phyloP scores from a whole-genome alignment of 257 asterid species.

The Solanum corneliomulleri region DNA sequence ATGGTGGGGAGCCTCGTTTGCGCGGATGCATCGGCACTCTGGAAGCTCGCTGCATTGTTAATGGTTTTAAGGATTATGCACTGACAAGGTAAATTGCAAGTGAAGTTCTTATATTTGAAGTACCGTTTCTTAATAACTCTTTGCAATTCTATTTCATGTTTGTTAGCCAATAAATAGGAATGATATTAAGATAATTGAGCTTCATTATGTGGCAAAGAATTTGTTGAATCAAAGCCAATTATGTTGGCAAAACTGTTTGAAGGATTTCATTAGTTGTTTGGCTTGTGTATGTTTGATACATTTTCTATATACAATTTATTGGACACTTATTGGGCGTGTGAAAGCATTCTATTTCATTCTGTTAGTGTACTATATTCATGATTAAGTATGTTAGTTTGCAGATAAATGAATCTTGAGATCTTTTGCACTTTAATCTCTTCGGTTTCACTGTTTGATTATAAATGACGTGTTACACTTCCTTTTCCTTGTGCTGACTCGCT shows the following conservation, averaged over 20 bases:
- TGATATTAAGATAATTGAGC: not conserved
- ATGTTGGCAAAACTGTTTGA: not conserved
- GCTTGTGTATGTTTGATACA: not conserved
- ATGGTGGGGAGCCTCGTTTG: constrained; percentile 89
- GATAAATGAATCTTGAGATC: not conserved
- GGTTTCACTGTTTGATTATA: not conserved
- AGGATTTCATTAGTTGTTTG: not conserved
- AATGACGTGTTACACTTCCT: not conserved
- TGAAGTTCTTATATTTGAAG: not conserved
- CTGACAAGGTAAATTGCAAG: constrained; percentile 54
- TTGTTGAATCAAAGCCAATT: not conserved
- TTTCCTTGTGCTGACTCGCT: not conserved
- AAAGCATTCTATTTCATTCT: not conserved
- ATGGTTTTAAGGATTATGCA: constrained; percentile 89
- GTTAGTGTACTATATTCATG: not conserved
- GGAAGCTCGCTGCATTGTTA: constrained; percentile 67
- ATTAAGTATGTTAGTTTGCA: not conserved
- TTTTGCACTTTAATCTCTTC: not conserved
- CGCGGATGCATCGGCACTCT: constrained; percentile 99
- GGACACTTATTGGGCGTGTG: not conserved
- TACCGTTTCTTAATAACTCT: no score
- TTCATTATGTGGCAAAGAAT: not conserved
- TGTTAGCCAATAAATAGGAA: not conserved
- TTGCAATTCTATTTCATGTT: not conserved
- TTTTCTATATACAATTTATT: not conserved